A percentile compares a stretch with the other conserved stretches of the same genome.
These are phyloP conservation scores for Tetrahymena borealis DNA, from an alignment of 73 alveolate species.

Conservation along the genomic window DNA sequence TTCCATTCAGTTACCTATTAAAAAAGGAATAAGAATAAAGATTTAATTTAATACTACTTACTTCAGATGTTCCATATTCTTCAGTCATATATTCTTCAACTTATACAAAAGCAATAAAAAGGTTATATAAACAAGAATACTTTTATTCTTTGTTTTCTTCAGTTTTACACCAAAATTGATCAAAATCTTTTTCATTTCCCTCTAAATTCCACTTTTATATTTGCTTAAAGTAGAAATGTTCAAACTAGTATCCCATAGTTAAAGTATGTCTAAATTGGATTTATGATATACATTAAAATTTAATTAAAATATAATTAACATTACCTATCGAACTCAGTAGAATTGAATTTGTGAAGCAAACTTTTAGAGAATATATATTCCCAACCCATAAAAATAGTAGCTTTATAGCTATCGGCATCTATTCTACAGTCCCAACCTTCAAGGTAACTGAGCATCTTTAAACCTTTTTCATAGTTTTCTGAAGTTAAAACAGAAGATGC, in stretches of 20 bases:
- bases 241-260: background rate
- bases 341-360: background rate
- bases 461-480: background rate
- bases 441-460: background rate
- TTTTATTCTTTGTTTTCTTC: background rate
- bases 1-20: background rate
- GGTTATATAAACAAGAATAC: background rate
- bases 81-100: background rate
- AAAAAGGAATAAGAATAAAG: background rate
- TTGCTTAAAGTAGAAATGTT: background rate
- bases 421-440: background rate
- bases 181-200: background rate
- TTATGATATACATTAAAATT: background rate
- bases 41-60: background rate
- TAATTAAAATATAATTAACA: background rate
- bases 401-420: background rate
- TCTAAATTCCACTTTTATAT: background rate
- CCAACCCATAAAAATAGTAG: background rate
- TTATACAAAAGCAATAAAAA: background rate
- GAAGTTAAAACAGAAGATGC: background rate
- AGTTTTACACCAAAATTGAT: background rate
- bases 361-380: background rate
- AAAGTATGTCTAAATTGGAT: background rate
- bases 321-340: background rate
- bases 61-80: background rate